Percentiles rank a stretch among this genome's conserved stretches.
Evolutionary conservation across 371 early-diverging fungal species (phyloP).

Genomic region (Syncephalastrum sp.): DNA sequence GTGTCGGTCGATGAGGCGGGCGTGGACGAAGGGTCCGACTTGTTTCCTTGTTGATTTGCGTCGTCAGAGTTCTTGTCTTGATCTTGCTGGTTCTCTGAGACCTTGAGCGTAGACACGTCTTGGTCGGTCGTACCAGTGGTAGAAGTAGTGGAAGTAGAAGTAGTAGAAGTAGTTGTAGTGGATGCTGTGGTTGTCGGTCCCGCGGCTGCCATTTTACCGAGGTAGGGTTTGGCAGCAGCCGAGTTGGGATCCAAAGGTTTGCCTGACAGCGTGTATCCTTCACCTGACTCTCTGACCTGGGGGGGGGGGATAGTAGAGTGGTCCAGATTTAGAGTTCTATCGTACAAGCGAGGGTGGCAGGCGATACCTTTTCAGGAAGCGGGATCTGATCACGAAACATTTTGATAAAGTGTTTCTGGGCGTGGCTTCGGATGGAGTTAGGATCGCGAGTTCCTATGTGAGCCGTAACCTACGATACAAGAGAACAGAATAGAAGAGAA

Average conservation of each 20-base stretch:
- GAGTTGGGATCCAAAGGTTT: conserved; percentile 85
- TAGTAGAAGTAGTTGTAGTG: neutral
- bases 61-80: too few relatives aligned
- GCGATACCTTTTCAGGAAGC: conserved; percentile 71
- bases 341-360: neutral
- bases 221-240: conserved; percentile 81
- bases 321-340: neutral
- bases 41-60: too few relatives aligned
- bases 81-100: too few relatives aligned
- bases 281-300: conserved; percentile 72
- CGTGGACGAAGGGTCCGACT: too few relatives aligned
- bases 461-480: conserved; percentile 53
- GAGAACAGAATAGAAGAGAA: neutral
- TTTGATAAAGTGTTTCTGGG: conserved; percentile 90
- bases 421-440: conserved; percentile 85
- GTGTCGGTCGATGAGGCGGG: neutral
- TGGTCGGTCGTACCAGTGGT: neutral
- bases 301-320: neutral
- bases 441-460: conserved; percentile 78
- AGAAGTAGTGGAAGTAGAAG: too few relatives aligned
- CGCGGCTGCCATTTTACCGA: conserved; percentile 23
- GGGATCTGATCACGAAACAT: conserved; percentile 79
- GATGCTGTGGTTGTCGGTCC: neutral
- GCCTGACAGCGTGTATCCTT: conserved; percentile 88
- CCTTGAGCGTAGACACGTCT: neutral